A percentile compares a stretch with the other conserved stretches of the same genome.
These are phyloP conservation scores for Theileria equi DNA, from an alignment of 169 alveolate species.

Conservation along the genomic window DNA sequence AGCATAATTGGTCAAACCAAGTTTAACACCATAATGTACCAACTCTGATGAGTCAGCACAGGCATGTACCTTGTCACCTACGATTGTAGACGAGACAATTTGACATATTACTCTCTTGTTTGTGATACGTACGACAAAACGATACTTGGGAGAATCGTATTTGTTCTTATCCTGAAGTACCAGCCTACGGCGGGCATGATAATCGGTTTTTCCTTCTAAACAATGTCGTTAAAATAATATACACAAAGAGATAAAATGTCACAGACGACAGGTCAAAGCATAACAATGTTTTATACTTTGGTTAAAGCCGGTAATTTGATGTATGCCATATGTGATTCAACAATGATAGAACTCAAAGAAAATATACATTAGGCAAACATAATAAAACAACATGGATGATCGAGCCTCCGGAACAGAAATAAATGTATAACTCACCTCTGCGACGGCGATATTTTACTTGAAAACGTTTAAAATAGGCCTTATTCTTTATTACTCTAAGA, in stretches of 20 bases:
- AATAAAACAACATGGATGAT: background rate
- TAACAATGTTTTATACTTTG: constrained; percentile 22
- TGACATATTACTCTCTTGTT: constrained; percentile 94
- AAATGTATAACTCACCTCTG: constrained; percentile 79
- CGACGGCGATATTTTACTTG: constrained; percentile 99
- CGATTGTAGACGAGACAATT: constrained; percentile 93
- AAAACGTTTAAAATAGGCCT: constrained; percentile 98
- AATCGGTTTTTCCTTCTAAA: constrained; percentile 99
- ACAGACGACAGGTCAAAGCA: constrained; percentile 71
- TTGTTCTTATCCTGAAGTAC: constrained; percentile 97
- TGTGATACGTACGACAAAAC: constrained; percentile 97
- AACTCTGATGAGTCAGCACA: constrained; percentile 97
- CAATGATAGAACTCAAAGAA: background rate
- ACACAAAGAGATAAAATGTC: constrained; percentile 14
- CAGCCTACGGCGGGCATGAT: constrained; percentile 96
- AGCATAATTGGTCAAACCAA: constrained; percentile 99
- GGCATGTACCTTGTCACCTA: constrained; percentile 96
- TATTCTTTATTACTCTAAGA: constrained; percentile 95
- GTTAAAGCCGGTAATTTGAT: constrained; percentile 28
- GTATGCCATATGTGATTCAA: constrained; percentile 11
- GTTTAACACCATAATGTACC: constrained; percentile 94
- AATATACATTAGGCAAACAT: background rate
- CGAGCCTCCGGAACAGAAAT: no score
- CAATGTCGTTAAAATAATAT: background rate
- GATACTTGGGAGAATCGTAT: constrained; percentile 98